A percentile compares a stretch with the other conserved stretches of the same genome.
Evolutionary conservation across 2,329 filamentous ascomycete species (phyloP).

Genomic region (Purpureocillium takamizusanense): DNA sequence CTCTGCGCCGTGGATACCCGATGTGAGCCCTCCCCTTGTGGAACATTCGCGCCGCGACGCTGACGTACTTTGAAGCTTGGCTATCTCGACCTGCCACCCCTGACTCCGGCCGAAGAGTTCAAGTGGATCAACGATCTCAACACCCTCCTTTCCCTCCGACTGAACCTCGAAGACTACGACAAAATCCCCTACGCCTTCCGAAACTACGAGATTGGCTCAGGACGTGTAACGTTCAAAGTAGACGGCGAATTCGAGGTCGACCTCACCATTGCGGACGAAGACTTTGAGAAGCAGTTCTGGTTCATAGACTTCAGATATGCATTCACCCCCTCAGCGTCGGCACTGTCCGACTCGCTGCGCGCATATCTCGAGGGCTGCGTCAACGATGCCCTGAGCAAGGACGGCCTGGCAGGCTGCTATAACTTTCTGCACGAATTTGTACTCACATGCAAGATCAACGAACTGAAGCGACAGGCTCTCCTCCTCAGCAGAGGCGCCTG

Average conservation of each 20-base stretch:
- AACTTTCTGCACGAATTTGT: constrained; percentile 80
- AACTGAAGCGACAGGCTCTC: constrained; percentile 68
- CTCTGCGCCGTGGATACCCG: constrained; percentile 68
- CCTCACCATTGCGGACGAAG: constrained; percentile 80
- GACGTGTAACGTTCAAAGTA: constrained; percentile 84
- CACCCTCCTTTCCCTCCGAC: constrained; percentile 68
- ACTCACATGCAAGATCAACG: constrained; percentile 81
- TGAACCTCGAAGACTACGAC: constrained; percentile 79
- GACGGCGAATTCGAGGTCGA: constrained; percentile 85
- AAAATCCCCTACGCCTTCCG: constrained; percentile 65
- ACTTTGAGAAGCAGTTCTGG: constrained; percentile 76
- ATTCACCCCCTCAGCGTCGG: constrained; percentile 60
- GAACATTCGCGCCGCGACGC: background rate
- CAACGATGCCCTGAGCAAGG: constrained; percentile 60
- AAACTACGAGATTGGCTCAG: constrained; percentile 70
- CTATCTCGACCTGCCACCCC: constrained; percentile 64
- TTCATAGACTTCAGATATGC: constrained; percentile 86
- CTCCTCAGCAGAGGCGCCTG: constrained; percentile 63
- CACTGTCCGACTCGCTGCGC: constrained; percentile 54
- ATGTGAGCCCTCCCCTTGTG: constrained; percentile 41
- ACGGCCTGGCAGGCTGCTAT: constrained; percentile 74
- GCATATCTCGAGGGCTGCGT: constrained; percentile 59
- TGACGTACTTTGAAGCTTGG: constrained; percentile 41
- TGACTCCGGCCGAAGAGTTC: constrained; percentile 64
- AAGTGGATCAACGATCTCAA: constrained; percentile 74